Evolutionary conservation across 768 basidiomycete species (phyloP), one percentile per base, ranked within the genome.

Genomic region (Phylloporus arenicola): DNA sequence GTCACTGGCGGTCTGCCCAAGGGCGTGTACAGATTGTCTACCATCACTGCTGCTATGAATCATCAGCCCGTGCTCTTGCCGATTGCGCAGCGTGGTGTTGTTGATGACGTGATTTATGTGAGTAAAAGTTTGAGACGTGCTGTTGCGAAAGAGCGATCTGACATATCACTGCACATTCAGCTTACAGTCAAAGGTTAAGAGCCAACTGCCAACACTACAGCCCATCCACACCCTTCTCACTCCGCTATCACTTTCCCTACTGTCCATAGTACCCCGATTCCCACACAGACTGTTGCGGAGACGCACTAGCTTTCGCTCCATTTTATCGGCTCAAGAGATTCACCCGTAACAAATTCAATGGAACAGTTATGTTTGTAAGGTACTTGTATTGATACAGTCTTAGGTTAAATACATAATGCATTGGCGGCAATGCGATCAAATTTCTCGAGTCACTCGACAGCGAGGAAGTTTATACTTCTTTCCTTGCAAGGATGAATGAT

Each of bases 1-100:
- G 77, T 86, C 50, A 68, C 72, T 1, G 74, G 27, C 29, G 84
- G 84, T 41, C 72, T 86, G 6, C 72, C 75, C 9, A 72, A 69
- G 25, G 84, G 84, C 42, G 51, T 65, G 14, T 82, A 81, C 65
- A 71, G 69, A 54, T 57, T 82, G 53, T 64, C 68, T 35, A 64
- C 67, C 33, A 72, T 75, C 63, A 74, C 75, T 59, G 54, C 71
- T 10, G 74, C 75, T 13, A 69, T 75, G 41, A 80, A 79, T 63
- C 76, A 77, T 50, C 77, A 77, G 40, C 64, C 65, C 11, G 65
- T 64, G 16, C 50, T 65, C 12, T 58, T 71, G 47, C 67, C 64
- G 19, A 48, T 72, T 22, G 72, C 71, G 12, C 65, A 74, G 53
- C 75, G 69, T 19, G 75, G 75, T 24, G 39, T 48, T 17, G 53